Percentiles rank a stretch among this genome's conserved stretches.
Evolutionary conservation across 495 filamentous ascomycete species (phyloP).

Genomic region (Xylaria palmicola): DNA sequence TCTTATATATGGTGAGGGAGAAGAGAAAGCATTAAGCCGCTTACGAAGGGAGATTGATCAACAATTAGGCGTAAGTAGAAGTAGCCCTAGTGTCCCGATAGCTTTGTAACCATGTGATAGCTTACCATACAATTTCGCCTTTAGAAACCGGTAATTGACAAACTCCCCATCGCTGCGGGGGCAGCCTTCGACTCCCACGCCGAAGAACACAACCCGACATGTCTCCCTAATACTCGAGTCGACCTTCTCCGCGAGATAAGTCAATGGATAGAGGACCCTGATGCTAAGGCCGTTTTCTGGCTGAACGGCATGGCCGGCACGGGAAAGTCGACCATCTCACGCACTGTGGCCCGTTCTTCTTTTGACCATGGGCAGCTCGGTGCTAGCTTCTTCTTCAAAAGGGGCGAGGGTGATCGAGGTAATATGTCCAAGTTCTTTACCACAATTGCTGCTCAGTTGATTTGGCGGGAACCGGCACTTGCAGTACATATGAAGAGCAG

Average conservation of each 20-base stretch:
- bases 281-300: conserved; percentile 36
- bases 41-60: conserved; percentile 26
- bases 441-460: conserved; percentile 45
- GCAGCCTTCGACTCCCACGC: not conserved
- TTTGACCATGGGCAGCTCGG: conserved; percentile 17
- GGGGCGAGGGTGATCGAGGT: conserved; percentile 36
- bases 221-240: conserved; percentile 28
- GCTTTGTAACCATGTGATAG: not conserved
- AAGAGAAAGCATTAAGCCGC: conserved; percentile 30
- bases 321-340: conserved; percentile 36
- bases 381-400: conserved; percentile 51
- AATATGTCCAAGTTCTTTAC: conserved; percentile 43
- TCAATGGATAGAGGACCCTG: not conserved
- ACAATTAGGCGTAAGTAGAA: not conserved
- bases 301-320: conserved; percentile 45
- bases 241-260: conserved; percentile 26
- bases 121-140: not conserved
- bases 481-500: conserved; percentile 21
- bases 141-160: not conserved
- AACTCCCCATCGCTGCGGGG: conserved; percentile 9
- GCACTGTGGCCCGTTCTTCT: conserved; percentile 1
- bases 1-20: conserved; percentile 39
- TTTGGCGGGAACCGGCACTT: conserved; percentile 6
- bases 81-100: not conserved
- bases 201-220: conserved; percentile 8